Evolutionary conservation across 2,329 filamentous ascomycete genomes (phyloP), one percentile per base, ranked within the genome.

Genomic region (Pseudogymnoascus sp.): DNA sequence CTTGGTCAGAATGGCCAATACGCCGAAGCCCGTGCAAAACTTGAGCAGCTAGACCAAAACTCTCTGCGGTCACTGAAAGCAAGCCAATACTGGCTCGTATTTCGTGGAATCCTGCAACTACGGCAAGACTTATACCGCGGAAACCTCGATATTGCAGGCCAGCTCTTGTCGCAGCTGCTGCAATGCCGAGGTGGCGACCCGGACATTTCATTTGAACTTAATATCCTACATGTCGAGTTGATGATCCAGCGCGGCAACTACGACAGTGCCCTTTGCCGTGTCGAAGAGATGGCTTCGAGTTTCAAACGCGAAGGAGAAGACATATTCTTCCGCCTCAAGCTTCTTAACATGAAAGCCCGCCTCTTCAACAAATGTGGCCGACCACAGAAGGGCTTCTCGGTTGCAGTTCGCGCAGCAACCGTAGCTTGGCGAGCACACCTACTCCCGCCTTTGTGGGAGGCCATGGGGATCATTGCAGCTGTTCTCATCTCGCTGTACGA

Each of bases 51-150:
- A 15, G 81, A 87, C 59, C 76, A 80, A 2, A 82, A 87, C 63
- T 77, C 82, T 3, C 79, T 90, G 39, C 85, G 88, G 3, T 87
- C 90, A 0, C 83, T 92, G 72, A 96, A 92, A 73, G 82, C 88
- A 15, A 86, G 88, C 66, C 90, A 95, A 67, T 87, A 88, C 70
- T 85, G 89, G 78, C 77, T 83, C 66, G 85, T 85, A 62, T 89
- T 87, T 70, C 80, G 84, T 12, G 86, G 83, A 4, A 79, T 91
- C 44, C 78, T 91, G 63, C 86, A 85, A 68, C 74, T 91, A 8
- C 84, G 82, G 66, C 79, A 81, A 63, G 84, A 87, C 65, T 76
- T 91, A 5, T 81, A 85, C 62, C 79, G 68, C 27, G 79, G 83
- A 63, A 80, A 89, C 68, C 77, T 83, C 65, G 72, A 78, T 59